Base-by-base conservation (phyloP, 1,284 basidiomycete genomes). In the Amylostereum chailletii region DNA sequence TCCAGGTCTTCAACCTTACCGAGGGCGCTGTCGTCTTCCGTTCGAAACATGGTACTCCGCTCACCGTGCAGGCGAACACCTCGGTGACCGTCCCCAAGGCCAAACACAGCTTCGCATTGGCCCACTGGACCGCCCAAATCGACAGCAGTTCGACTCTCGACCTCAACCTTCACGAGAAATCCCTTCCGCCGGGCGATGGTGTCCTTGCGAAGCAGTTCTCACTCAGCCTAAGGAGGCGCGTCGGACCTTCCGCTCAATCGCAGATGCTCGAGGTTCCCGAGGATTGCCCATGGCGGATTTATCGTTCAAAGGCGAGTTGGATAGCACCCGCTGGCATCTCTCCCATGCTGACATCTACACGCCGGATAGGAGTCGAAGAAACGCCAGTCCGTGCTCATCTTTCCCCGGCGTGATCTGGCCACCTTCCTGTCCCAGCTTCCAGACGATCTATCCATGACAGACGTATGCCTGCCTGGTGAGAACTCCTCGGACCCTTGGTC, bases 381-480 rank as follows among this genome's bases (percentile, higher is more conserved):
- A 42, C 70, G 72, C 40, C 65, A 71, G 51, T 67, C 64, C 51
- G 55, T 89, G 6, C 55, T 79, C 4, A 70, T 89, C 19, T 60
- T 90, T 29, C 75, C 75, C 9, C 70, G 65, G 46, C 71, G 88
- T 52, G 68, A 80, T 51, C 59, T 80, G 46, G 69, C 76, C 3
- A 71, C 74, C 2, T 90, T 86, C 61, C 63, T 90, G 46, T 75
- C 80, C 5, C 72, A 77, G 36, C 68, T 94, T 41, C 81, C 85
- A 2, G 83, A 92, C 61, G 60, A 67, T 2, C 66, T 76, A 1
- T 72, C 80, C 5, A 64, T 94, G 27, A 87, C 86, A 7, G 83
- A 83, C 19, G 58, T 93, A 9, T 67, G 79, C 49, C 71, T 94
- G 29, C 88, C 90, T 48, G 89, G 89, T 74, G 66, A 30, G 76